Evolutionary conservation across 176 grass and related monocot genomes (phyloP).

Genomic region (Pharus latifolius): DNA sequence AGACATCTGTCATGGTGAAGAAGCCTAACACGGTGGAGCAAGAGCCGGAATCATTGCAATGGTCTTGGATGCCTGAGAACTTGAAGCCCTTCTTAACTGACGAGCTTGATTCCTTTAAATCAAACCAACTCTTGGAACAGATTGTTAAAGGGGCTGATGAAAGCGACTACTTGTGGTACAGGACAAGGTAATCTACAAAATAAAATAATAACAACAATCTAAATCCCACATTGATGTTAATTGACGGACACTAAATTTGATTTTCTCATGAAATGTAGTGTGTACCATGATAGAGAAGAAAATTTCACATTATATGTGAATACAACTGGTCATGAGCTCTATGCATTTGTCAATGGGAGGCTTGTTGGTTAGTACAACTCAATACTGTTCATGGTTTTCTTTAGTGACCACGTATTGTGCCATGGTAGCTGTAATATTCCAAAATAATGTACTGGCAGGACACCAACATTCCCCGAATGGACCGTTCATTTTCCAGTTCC

Average conservation of each 20-base stretch:
- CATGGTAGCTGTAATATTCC: neutral
- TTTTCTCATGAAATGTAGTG: neutral
- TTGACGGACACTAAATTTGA: neutral
- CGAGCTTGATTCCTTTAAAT: slow-evolving; percentile 13
- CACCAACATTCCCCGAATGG: too few relatives aligned
- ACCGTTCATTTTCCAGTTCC: too few relatives aligned
- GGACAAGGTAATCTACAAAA: slow-evolving; percentile 41
- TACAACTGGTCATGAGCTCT: slow-evolving; percentile 33
- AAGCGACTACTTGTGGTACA: slow-evolving; percentile 91
- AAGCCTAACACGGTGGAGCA: slow-evolving; percentile 9
- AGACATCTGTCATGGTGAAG: slow-evolving; percentile 72
- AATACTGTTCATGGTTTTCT: too few relatives aligned
- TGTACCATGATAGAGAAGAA: slow-evolving; percentile 22
- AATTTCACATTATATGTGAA: slow-evolving; percentile 24
- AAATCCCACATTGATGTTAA: too few relatives aligned
- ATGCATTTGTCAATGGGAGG: slow-evolving; percentile 35
- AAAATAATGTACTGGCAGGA: too few relatives aligned
- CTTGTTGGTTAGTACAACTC: slow-evolving; percentile 28
- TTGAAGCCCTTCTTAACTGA: too few relatives aligned
- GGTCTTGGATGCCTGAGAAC: slow-evolving; percentile 57
- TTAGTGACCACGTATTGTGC: too few relatives aligned
- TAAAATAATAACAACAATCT: too few relatives aligned
- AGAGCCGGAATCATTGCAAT: neutral
- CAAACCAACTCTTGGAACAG: slow-evolving; percentile 27
- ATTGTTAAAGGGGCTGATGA: slow-evolving; percentile 35